Evolutionary conservation across 2,329 filamentous ascomycete genomes (phyloP).

Genomic region (Fusarium annulatum): DNA sequence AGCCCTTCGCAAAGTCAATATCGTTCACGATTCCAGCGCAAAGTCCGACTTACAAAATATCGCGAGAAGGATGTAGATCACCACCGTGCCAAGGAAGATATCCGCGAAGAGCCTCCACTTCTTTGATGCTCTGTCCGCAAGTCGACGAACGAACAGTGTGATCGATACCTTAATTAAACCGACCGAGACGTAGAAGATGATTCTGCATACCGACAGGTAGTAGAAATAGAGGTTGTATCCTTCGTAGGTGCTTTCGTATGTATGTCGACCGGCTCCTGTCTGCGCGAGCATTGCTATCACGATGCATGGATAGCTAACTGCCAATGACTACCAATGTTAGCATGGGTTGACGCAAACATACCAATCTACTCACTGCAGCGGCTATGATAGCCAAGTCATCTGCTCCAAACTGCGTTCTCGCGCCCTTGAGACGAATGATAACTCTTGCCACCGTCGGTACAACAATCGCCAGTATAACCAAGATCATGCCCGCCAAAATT

Average conservation of each 20-base stretch:
- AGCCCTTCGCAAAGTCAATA: background rate
- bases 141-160: conserved; percentile 16
- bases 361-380: conserved; percentile 1
- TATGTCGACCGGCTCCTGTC: conserved; percentile 13
- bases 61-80: conserved; percentile 18
- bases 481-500: conserved; percentile 21
- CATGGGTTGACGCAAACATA: accelerated
- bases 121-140: conserved; percentile 15
- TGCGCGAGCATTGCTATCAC: conserved; percentile 16
- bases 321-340: conserved; percentile 4
- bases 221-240: conserved; percentile 22
- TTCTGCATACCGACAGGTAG: conserved; percentile 12
- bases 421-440: conserved; percentile 3
- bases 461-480: conserved; percentile 26
- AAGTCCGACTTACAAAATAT: conserved; percentile 10
- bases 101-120: conserved; percentile 23
- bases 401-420: conserved; percentile 1
- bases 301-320: conserved; percentile 10
- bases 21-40: accelerated
- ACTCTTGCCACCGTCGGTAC: conserved; percentile 11
- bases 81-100: conserved; percentile 15
- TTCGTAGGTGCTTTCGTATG: conserved; percentile 20
- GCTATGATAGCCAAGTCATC: conserved; percentile 24
- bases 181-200: conserved; percentile 17
- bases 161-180: conserved; percentile 25